Base-by-base conservation (phyloP, 2,329 filamentous ascomycete species). In the Colletotrichum destructivum region DNA sequence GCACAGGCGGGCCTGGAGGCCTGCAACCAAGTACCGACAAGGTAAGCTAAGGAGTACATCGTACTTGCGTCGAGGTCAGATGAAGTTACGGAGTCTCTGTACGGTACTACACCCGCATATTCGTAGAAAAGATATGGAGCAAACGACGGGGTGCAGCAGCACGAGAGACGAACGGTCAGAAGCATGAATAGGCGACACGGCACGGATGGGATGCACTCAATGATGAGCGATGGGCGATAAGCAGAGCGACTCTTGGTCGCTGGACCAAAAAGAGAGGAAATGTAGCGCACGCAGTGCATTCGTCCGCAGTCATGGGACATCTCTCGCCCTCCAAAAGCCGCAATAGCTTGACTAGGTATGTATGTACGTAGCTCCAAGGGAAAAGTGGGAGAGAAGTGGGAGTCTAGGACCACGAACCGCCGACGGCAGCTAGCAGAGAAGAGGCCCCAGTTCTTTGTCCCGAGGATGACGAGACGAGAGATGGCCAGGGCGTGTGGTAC, bases 41-140 rank as follows among this genome's bases (percentile, higher is more conserved):
- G 59, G 60, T 31, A 68, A 44, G 61, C 42, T 51, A 62, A 49
- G 44, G 51, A 67, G 68, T 44, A 51, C 26, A 31, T 31, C 26
- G 26, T 31, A 6, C 56, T 68, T 61, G 68, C 64, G 63, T 70
- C 62, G 15, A 62, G 68, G 68, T 71, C 68, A 57, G 67, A 70
- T 62, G 56, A 71, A 71, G 49, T 71, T 71, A 64, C 31, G 31
- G 31, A 31, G 31, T 31, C 5, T 31, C 31, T 31, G 31, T 31
- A 31, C 7, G 31, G 31, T 31, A 31, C 31, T 31, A 35, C 8
- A 35, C 31, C 63, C 55, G 62, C 51, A 62, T 23, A 42, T 69
- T 52, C 54, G 61, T 54, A 35, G 67, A 66, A 70, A 47, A 18
- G n/a, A 64, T 47, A 40, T 70, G 62, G 62, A 70, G 66, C 54